Base-by-base conservation (phyloP, 169 alveolate species). In the Eimeria praecox region DNA sequence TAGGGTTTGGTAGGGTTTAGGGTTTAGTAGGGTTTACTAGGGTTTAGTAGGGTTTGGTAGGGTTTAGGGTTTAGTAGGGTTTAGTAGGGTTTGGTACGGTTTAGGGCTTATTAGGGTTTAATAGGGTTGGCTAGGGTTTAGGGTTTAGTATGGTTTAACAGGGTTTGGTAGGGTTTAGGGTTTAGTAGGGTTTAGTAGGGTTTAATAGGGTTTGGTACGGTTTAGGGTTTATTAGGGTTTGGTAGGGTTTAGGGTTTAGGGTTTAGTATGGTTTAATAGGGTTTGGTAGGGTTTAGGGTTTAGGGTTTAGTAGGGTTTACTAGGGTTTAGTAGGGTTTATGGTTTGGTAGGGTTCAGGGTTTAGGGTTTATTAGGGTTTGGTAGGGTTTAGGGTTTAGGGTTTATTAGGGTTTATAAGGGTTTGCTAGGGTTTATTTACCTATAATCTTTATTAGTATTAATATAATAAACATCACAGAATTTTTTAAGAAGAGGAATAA, bases 401-500 rank as follows among this genome's bases (percentile, higher is more conserved):
- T 83, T n/a, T n/a, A n/a, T 38, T 56, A 56, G 14, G 33, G 33
- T 44, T 8, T 85, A 40, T 44, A 38, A 42, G 90, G 59, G 64
- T 44, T 42, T 62, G 22, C 10, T 85, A 33, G 49, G 80, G 54
- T 44, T 85, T 85, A 38, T 85, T 35, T 64, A 95, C 96, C 96
- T 75, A 54, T 75, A 95, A 56, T 95, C 96, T 42, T 89, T 90
- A 20, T 88, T 40, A 16, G 96, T 88, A 22, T 95, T 95, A n/a
- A 95, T 95, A 2, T 88, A 86, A 44, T 66, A 46, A 24, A 73
- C 75, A 16, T 95, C 89, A 87, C 96, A 95, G 33, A 46, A 78
- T 9, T 46, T 75, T 83, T 82, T n/a, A 12, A 95, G 52, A 27
- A 95, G 93, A 40, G 46, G 87, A 52, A 98, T 98, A 83, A 98